Percentiles rank a stretch among this genome's conserved stretches.
Evolutionary conservation across 202 grass and related monocot genomes (phyloP).

Genomic region (Zizania palustris): DNA sequence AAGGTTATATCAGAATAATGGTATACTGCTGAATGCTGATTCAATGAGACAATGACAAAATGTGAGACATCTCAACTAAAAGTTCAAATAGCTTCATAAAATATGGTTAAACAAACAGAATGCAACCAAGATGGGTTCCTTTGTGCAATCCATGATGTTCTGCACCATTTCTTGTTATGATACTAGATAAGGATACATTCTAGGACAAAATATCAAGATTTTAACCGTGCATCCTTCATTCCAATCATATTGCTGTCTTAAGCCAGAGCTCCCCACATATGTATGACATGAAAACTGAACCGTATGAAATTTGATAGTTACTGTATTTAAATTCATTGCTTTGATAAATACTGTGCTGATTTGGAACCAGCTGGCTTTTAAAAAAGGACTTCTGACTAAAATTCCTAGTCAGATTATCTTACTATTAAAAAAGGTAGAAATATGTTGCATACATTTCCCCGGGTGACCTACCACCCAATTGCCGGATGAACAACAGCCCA

Average conservation of each 20-base stretch:
- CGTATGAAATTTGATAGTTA: neutral
- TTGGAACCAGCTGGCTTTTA: too few species aligned
- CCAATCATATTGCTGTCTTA: neutral
- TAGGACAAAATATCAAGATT: neutral
- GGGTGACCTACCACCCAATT: neutral
- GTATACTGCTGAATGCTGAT: too few species aligned
- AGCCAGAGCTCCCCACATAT: neutral
- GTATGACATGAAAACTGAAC: neutral
- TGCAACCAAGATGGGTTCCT: neutral
- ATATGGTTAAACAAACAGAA: neutral
- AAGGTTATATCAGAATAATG: constrained; percentile 33
- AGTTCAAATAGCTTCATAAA: constrained; percentile 19
- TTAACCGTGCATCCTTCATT: neutral
- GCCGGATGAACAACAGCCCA: neutral
- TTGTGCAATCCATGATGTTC: neutral
- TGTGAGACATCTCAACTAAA: neutral
- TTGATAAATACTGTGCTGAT: too few species aligned
- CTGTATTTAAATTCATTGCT: neutral
- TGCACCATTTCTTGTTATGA: neutral
- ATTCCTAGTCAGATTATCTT: too few species aligned
- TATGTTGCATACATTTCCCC: neutral
- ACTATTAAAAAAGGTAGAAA: neutral
- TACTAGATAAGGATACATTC: neutral
- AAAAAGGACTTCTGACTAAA: too few species aligned
- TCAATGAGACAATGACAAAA: neutral